Evolutionary conservation across 1,284 basidiomycete genomes (phyloP).

Genomic region (Fomitopsis schrenkii): DNA sequence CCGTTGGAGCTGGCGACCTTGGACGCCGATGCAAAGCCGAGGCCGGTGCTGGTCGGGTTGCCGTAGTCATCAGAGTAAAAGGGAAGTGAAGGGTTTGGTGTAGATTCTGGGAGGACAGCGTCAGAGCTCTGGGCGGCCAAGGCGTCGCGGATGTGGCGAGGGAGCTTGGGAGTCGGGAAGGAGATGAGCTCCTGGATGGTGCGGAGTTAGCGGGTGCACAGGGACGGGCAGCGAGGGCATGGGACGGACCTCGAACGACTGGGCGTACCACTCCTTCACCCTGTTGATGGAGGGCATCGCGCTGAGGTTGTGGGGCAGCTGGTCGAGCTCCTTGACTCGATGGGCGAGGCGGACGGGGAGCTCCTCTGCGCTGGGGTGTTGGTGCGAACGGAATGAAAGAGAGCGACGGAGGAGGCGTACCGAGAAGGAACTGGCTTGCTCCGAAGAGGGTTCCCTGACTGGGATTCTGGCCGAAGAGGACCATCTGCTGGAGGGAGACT

Average conservation of each 20-base stretch:
- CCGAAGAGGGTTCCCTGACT: slow-evolving; percentile 85
- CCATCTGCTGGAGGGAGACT: slow-evolving; percentile 94
- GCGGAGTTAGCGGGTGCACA: neutral
- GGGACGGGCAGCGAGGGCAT: too few species aligned
- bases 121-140: slow-evolving; percentile 51
- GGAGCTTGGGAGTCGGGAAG: slow-evolving; percentile 75
- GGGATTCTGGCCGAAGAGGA: slow-evolving; percentile 83
- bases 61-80: slow-evolving; percentile 34
- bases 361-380: slow-evolving; percentile 54
- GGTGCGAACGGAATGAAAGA: neutral
- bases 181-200: slow-evolving; percentile 74
- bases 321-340: slow-evolving; percentile 94
- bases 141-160: slow-evolving; percentile 64
- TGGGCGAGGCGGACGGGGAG: slow-evolving; percentile 94
- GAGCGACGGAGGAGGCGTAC: slow-evolving; percentile 31
- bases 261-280: slow-evolving; percentile 98
- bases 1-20: slow-evolving; percentile 30
- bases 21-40: slow-evolving; percentile 18
- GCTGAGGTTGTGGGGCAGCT: slow-evolving; percentile 88
- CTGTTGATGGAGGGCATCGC: slow-evolving; percentile 93
- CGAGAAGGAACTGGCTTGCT: slow-evolving; percentile 80
- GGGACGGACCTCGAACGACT: slow-evolving; percentile 87
- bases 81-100: slow-evolving; percentile 65
- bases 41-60: slow-evolving; percentile 11
- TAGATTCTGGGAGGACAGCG: slow-evolving; percentile 54